Evolutionary conservation across 129 eudicot genomes (phyloP).

Genomic region (Gnaphalium uliginosum): DNA sequence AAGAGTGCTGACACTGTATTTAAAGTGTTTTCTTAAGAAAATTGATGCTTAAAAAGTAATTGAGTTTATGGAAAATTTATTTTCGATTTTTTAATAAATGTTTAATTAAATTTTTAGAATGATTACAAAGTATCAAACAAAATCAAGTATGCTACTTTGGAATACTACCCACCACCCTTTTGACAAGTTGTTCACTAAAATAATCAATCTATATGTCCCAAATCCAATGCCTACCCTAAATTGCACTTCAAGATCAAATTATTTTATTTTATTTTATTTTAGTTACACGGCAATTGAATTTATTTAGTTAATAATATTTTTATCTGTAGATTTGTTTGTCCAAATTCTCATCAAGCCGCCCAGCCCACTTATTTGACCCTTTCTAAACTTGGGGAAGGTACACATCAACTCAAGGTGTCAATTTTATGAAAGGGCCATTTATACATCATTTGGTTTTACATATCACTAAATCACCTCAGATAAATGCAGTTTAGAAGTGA

Average conservation of each 20-base stretch:
- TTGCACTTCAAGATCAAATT: neutral
- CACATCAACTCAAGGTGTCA: neutral
- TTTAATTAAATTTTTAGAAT: no score
- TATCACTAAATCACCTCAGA: no score
- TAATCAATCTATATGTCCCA: neutral
- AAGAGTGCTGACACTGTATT: no score
- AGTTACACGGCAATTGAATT: neutral
- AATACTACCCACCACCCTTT: neutral
- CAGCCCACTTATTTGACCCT: neutral
- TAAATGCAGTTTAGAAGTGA: no score
- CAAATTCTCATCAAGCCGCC: neutral
- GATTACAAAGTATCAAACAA: neutral
- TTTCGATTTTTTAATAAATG: no score
- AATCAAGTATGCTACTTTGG: no score
- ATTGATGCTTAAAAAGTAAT: no score
- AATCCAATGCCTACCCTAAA: neutral
- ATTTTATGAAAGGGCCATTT: no score
- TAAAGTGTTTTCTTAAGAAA: no score
- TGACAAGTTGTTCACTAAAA: neutral
- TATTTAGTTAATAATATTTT: neutral
- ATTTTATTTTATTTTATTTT: neutral
- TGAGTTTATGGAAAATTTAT: no score
- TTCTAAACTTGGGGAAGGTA: neutral
- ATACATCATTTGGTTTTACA: neutral
- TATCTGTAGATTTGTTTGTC: neutral